Evolutionary conservation across 208 protist genomes (phyloP), one percentile per base, ranked within the genome.

Genomic region (Trypanosoma brucei): DNA sequence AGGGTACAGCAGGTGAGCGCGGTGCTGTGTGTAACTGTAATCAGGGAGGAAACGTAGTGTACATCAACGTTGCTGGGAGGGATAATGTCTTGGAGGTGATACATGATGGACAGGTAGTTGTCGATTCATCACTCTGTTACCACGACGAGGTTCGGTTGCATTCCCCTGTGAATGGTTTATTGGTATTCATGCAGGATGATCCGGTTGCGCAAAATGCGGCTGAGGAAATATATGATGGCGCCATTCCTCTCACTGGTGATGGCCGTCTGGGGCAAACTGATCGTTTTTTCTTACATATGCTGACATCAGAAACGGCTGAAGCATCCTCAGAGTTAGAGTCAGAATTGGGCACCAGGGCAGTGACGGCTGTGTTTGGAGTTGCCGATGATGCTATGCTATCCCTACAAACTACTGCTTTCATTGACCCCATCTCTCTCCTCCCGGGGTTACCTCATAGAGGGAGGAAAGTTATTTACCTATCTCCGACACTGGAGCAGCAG

Each of bases 11-110:
- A 11, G 51, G 0, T 11, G 7, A 4, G 22, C 45, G 56, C 8
- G 60, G 60, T 3, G 65, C 58, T 35, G 42, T 60, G 5, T 64
- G 57, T 42, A 2, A 36, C 4, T 71, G 65, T 52, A 71, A 71
- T 39, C 51, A 71, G 35, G 65, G 65, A 11, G 65, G 57, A 3
- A 35, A 22, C 2, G 59, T 45, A 1, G 50, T 59, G 35, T 71
- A 55, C 65, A 59, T 71, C 7, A 71, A 55, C 13, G 1, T 13
- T 2, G 33, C 64, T 45, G 3, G 36, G 7, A 44, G 54, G 1
- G 46, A 45, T 11, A 46, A 49, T 13, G 3, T 14, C 0, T 5
- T 14, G 2, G 52, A 53, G 1, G 5, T 13, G 1, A 3, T 59
- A 2, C 13, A 0, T 30, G 42, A 64, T 6, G 55, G 46, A 38